A percentile compares a stretch with the other conserved stretches of the same genome.
Conservation (phyloP, 805 yeast genomes). For the Pichia eremophila region DNA sequence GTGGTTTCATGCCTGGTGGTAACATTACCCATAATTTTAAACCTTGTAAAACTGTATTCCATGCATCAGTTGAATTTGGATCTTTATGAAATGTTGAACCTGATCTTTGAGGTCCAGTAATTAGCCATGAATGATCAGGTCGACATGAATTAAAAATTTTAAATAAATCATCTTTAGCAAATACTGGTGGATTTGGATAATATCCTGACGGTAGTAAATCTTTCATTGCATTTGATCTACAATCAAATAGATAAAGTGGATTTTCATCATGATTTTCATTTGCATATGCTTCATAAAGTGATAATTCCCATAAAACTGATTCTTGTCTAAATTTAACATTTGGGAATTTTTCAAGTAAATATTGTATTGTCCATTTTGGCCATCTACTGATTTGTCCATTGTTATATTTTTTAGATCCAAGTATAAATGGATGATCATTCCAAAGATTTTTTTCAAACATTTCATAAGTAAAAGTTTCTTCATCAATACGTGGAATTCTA, state of each 20-base stretch:
- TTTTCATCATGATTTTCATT: conserved; percentile 62
- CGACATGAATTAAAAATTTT: conserved; percentile 36
- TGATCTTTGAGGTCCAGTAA: conserved; percentile 70
- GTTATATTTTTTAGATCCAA: conserved; percentile 13
- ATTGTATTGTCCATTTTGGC: conserved; percentile 57
- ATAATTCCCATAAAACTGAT: conserved; percentile 69
- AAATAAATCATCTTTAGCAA: conserved; percentile 40
- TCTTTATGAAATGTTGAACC: conserved; percentile 93
- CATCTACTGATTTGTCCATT: conserved; percentile 27
- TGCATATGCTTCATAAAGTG: conserved; percentile 53
- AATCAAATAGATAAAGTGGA: conserved; percentile 80
- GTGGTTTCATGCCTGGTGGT: conserved; percentile 69
- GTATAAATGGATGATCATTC: conserved; percentile 50
- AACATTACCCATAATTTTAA: conserved; percentile 82
- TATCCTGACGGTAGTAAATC: conserved; percentile 26
- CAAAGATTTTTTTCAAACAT: conserved; percentile 33
- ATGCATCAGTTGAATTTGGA: conserved; percentile 83
- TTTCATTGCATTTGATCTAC: conserved; percentile 60
- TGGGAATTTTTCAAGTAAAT: conserved; percentile 45
- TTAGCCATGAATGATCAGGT: conserved; percentile 91
- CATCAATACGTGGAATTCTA: conserved; percentile 45
- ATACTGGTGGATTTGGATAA: conserved; percentile 9
- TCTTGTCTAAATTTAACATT: conserved; percentile 70
- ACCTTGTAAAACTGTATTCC: conserved; percentile 77
- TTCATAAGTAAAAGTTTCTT: conserved; percentile 32